A percentile compares a stretch with the other conserved stretches of the same genome.
Conservation (phyloP, 805 yeast species). For the Candida nemodendra region DNA sequence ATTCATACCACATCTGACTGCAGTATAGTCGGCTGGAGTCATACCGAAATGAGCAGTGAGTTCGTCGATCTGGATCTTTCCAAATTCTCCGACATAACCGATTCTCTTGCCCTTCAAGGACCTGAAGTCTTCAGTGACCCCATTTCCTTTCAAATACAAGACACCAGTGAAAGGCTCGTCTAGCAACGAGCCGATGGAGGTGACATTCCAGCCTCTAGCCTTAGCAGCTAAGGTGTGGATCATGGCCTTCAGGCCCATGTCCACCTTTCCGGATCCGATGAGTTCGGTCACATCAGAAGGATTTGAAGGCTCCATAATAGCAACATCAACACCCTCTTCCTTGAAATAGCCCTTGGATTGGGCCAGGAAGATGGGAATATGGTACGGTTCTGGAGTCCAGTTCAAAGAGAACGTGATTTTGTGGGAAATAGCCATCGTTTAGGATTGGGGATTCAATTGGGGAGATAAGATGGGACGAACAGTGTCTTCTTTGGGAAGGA, state of each 20-base stretch:
- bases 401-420: slow-evolving; percentile 51
- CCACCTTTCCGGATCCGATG: slow-evolving; percentile 55
- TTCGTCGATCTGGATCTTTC: slow-evolving; percentile 57
- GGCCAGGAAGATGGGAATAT: slow-evolving; percentile 51
- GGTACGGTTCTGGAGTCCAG: slow-evolving; percentile 58
- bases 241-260: slow-evolving; percentile 61
- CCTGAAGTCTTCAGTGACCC: slow-evolving; percentile 49
- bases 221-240: slow-evolving; percentile 59
- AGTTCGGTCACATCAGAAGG: slow-evolving; percentile 59
- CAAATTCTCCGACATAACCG: slow-evolving; percentile 61
- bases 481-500: background rate
- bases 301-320: slow-evolving; percentile 54
- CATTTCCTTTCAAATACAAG: slow-evolving; percentile 48
- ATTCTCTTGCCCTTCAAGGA: slow-evolving; percentile 52
- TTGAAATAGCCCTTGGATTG: slow-evolving; percentile 49
- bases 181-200: slow-evolving; percentile 52
- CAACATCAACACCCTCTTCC: slow-evolving; percentile 49
- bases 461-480: no score
- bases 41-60: slow-evolving; percentile 54
- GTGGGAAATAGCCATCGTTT: slow-evolving; percentile 33
- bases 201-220: slow-evolving; percentile 57
- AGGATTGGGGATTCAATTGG: slow-evolving; percentile 26
- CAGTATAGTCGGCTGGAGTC: slow-evolving; percentile 55
- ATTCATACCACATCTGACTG: slow-evolving; percentile 60
- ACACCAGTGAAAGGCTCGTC: slow-evolving; percentile 61